Evolutionary conservation across 2,329 filamentous ascomycete genomes (phyloP), one percentile per base, ranked within the genome.

Genomic region (Arthrinium phaeospermum): DNA sequence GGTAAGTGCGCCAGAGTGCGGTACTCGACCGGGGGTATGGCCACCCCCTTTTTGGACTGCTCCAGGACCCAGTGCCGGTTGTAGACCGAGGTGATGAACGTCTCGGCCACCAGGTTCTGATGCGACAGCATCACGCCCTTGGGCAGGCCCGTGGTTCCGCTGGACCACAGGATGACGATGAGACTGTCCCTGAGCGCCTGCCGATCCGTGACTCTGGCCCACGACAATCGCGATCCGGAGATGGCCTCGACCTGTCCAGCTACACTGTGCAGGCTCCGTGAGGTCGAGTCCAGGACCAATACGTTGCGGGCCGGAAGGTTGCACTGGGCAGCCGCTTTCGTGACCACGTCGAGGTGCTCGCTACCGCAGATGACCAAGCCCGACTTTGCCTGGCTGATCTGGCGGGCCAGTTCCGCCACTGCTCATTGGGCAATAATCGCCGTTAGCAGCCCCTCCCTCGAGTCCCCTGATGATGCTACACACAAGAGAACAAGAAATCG

Each of bases 361-460:
- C 81, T 78, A 70, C 82, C 81, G 71, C 83, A 83, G 37, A 86
- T 78, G 30, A 88, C 73, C 27, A 87, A 73, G 12, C 81, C 84
- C 13, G 81, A 83, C 6, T 80, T 79, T 0, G 83, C 85, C 34
- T 83, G 80, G 22, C 79, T 80, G 19, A 88, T 80, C 74, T 86
- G 85, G 37, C 86, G 82, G 3, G 84, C 83, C 12, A 91, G 79
- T 37, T 91, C 90, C 2, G 81, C 76, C 0, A 84, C 67, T 69
- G 45, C 8, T 22, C 57, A 19, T 14, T 10, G 19, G 7, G 30
- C 6, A 2, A 6, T 14, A 2, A 6, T 41, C 22, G 10, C 30
- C 2, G 30, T 64, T 19, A 64, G 57, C 19, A 37, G 6, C 5
- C 5, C 5, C 37, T 7, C 1, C 8, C 8, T 22, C 14, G 14